phyloP scores from a whole-genome alignment of 768 basidiomycete species.

The Xerocomellus dryophilus region DNA sequence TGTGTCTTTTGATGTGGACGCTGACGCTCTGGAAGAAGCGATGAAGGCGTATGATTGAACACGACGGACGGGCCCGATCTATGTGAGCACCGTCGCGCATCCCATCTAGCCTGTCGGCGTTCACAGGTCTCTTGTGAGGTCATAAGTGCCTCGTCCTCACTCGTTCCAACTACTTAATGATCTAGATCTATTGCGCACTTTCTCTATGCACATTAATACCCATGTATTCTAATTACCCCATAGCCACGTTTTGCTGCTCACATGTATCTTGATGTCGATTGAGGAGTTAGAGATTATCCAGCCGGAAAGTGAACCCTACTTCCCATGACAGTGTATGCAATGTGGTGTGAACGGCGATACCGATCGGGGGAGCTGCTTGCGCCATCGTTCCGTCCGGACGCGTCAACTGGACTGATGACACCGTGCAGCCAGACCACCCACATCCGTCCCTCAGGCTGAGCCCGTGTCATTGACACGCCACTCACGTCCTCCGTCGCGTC shows the following conservation, averaged over 20 bases:
- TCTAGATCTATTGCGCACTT: constrained; percentile 5
- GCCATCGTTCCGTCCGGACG: not conserved
- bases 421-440: constrained; percentile 16
- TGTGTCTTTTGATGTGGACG: constrained; percentile 30
- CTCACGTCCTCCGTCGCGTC: constrained; percentile 10
- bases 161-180: not conserved
- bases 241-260: not conserved
- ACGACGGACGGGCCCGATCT: not conserved
- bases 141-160: not conserved
- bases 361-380: no score
- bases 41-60: constrained; percentile 32
- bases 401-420: not conserved
- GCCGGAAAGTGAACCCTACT: not conserved
- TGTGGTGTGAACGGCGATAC: no score
- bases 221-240: not conserved
- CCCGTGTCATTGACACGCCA: constrained; percentile 16
- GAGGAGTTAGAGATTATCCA: not conserved
- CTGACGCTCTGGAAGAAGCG: constrained; percentile 29
- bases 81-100: not conserved
- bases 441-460: constrained; percentile 4
- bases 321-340: no score
- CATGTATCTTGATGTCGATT: no score
- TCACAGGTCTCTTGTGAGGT: not conserved
- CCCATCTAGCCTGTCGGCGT: not conserved
- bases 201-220: not conserved